Evolutionary conservation across 352 stramenopile genomes (phyloP), one percentile per base, ranked within the genome.

Genomic region (Globisporangium okanoganense): DNA sequence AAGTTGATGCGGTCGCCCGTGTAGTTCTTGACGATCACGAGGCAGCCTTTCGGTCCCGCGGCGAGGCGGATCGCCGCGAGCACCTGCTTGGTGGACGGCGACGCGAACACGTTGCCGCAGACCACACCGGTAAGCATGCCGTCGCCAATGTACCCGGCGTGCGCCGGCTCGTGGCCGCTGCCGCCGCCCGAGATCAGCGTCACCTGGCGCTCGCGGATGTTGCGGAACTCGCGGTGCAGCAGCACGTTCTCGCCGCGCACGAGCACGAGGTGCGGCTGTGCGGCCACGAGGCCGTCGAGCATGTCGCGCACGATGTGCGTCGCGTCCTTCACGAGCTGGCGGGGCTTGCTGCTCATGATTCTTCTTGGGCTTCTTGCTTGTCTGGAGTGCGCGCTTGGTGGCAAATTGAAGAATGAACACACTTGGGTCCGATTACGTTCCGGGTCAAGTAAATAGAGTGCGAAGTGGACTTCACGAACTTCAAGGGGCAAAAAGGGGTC

Each of bases 11-110:
- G 85, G 77, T 99, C 97, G 25, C 97, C 96, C 2, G 97, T 99
- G 85, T 99, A 99, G 81, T 99, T 99, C 83, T 99, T 99, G 31
- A 99, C 94, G 51, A 99, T 89, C 2, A 99, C 65, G 6, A 99
- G 73, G 61, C 94, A 98, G 43, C 96, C 96, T 41, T 88, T 80
- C 3, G 78, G 72, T 0, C 85, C 86, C 1, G 82, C 71, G 27
- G 85, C 78, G 24, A 95, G 79, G 33, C 92, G 88, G 72, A 99
- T 99, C n/a, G 96, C 96, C 10, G 88, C 85, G 20, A 99, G 79
- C 56, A 99, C 95, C 49, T 97, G 88, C 51, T 88, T 79, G 20
- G 97, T 96, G 43, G 88, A 92, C 5, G 97, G 97, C 47, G 85
- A 98, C 18, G 97, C 96, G 75, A 99, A 99, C 20, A 99, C 97